phyloP scores from a whole-genome alignment of 116 monocot species.

The Iris pallida region DNA sequence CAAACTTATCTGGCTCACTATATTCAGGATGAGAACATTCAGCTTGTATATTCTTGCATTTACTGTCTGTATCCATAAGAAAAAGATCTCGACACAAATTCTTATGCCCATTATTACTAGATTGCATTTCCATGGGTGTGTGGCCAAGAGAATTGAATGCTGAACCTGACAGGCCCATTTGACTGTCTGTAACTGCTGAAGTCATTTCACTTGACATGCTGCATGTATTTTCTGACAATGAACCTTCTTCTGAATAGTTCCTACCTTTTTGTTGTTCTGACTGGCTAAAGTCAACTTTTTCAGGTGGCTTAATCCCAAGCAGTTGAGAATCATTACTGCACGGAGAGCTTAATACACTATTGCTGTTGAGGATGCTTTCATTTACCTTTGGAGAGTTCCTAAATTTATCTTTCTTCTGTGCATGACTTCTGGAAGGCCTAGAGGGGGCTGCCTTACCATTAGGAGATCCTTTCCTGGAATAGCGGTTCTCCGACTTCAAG shows the following conservation, averaged over 20 bases:
- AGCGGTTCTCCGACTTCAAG: too few relatives aligned
- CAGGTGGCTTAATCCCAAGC: neutral
- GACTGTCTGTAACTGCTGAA: neutral
- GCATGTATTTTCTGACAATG: neutral
- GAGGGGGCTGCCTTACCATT: too few relatives aligned
- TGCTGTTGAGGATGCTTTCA: neutral
- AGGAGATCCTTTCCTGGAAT: too few relatives aligned
- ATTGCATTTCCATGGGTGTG: neutral
- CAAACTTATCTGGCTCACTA: too few relatives aligned
- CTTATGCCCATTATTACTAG: neutral
- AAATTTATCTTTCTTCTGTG: neutral
- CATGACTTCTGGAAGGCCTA: neutral
- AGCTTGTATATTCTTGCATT: too few relatives aligned
- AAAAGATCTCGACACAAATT: too few relatives aligned
- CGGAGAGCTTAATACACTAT: neutral
- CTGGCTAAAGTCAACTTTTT: neutral
- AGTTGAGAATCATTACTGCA: neutral
- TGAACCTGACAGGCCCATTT: neutral
- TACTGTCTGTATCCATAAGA: too few relatives aligned
- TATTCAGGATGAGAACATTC: too few relatives aligned
- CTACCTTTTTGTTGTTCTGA: neutral
- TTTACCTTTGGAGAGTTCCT: neutral
- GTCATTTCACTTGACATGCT: neutral
- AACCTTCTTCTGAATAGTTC: neutral
- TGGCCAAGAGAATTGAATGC: neutral